Percentiles rank a stretch among this genome's conserved stretches.
phyloP scores from a whole-genome alignment of 2,329 filamentous ascomycete species.

The Nigrospora osmanthi region DNA sequence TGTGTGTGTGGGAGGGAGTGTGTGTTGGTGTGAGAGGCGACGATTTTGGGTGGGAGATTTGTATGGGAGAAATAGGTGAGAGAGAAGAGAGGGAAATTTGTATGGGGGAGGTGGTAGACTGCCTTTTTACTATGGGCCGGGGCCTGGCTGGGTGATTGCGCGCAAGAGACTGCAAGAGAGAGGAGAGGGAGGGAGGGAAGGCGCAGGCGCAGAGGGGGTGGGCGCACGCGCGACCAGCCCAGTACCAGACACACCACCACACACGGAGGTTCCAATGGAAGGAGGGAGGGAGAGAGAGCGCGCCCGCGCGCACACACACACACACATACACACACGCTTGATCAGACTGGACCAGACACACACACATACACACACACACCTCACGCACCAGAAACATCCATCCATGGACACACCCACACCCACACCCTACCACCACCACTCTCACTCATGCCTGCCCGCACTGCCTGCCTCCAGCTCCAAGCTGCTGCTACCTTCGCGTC shows the following conservation, averaged over 20 bases:
- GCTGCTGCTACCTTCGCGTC: too few species aligned
- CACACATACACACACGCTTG: background rate
- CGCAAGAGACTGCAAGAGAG: conserved; percentile 22
- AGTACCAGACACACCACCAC: too few species aligned
- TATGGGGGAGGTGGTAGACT: conserved; percentile 45
- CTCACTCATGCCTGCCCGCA: too few species aligned
- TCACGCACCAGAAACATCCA: too few species aligned
- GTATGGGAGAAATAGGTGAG: conserved; percentile 54
- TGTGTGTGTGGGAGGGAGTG: conserved; percentile 34
- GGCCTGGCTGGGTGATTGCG: conserved; percentile 40
- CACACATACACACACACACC: background rate
- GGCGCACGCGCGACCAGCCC: background rate
- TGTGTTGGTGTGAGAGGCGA: conserved; percentile 21
- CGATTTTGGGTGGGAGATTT: conserved; percentile 43
- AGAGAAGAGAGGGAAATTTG: conserved; percentile 48
- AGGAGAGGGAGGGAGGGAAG: conserved; percentile 14
- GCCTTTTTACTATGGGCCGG: conserved; percentile 59
- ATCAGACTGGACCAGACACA: background rate
- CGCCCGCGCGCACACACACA: too few species aligned
- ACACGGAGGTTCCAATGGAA: background rate
- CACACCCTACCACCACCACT: background rate
- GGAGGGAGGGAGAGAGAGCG: background rate
- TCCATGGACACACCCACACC: background rate
- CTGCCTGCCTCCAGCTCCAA: too few species aligned
- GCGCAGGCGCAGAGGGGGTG: background rate